A percentile compares a stretch with the other conserved stretches of the same genome.
These are phyloP conservation scores for Barbatosphaeria neglecta DNA, from an alignment of 495 filamentous ascomycete species.

Conservation along the genomic window DNA sequence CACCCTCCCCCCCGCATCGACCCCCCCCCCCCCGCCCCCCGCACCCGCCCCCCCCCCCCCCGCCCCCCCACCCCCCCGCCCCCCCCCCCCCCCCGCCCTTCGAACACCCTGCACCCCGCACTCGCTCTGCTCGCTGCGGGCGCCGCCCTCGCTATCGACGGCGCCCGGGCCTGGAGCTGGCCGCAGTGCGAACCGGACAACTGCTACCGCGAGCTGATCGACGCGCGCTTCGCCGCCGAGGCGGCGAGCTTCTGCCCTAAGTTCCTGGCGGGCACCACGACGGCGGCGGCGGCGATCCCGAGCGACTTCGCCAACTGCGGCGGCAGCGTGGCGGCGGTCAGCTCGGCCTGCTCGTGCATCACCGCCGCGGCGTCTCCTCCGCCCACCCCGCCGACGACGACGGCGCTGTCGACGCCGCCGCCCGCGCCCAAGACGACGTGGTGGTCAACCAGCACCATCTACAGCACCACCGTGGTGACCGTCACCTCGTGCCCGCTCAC, in stretches of 20 bases:
- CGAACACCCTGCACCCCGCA: neutral
- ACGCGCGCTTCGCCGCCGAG: slow-evolving; percentile 7
- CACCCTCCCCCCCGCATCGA: too few species aligned
- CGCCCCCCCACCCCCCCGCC: too few species aligned
- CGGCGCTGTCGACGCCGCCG: neutral
- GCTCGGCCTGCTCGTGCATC: slow-evolving; percentile 21
- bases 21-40: too few species aligned
- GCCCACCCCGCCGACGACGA: neutral
- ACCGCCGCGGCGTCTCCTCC: slow-evolving; percentile 9
- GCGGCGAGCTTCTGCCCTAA: slow-evolving; percentile 9
- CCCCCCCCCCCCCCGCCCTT: too few species aligned
- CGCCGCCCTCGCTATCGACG: slow-evolving; percentile 7
- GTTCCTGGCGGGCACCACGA: slow-evolving; percentile 13
- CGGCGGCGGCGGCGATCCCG: slow-evolving; percentile 12
- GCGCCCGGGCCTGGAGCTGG: neutral
- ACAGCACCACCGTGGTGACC: slow-evolving; percentile 10
- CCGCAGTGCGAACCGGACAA: slow-evolving; percentile 12
- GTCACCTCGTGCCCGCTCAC: slow-evolving; percentile 8
- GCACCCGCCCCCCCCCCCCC: too few species aligned
- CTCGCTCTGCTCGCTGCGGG: neutral
- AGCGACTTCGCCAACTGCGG: slow-evolving; percentile 16
- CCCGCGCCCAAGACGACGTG: slow-evolving; percentile 1
- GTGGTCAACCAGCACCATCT: slow-evolving; percentile 12
- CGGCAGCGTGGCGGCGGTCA: slow-evolving; percentile 4
- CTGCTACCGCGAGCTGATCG: slow-evolving; percentile 17